Base-by-base conservation (phyloP, 140 eudicot species). In the Ambrosia hybrid region DNA sequence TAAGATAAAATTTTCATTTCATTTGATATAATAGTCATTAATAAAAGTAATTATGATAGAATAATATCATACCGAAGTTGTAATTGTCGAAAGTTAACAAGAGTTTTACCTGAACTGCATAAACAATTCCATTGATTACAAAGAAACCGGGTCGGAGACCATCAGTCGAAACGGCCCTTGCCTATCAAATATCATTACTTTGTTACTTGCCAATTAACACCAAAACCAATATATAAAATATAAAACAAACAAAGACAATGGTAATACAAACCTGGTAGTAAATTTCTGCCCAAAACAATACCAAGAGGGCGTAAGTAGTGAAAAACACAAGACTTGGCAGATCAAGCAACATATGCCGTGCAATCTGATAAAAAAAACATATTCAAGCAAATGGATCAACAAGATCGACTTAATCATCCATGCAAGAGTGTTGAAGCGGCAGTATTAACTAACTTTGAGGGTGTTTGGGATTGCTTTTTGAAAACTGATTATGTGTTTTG, bases 201-300 rank as follows among this genome's bases (percentile, higher is more conserved):
- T 34, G 34, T 4, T 46, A 34, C 13, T 62, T 36, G n/a, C 5
- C 21, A 51, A 73, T 61, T 4, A 51, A 36, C 49, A 52, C 61
- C 0, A 45, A 75, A 57, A 57, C 57, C 9, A 9, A 60, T 13
- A 58, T 4, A 34, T 67, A 68, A 16, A 16, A 77, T 38, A 51
- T 7, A 69, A 56, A 11, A 65, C 13, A 46, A 70, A 62, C 2
- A 67, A 46, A 36, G 5, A 49, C 15, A 7, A 39, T 41, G 45
- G 30, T 41, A 65, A 13, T 26, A 49, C n/a, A 56, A 80, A 89
- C 98, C 98, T 93, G 97, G 70, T 90, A 87, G 77, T 93, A 93
- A 60, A 93, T 93, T 67, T 90, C 98, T 13, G 98, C 98, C 98
- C 98, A 93, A 76, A 93, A 93, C 71, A 93, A 68, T 46, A 87